Conservation (phyloP, 129 eudicot genomes). For the Heracleum sosnowskyi region DNA sequence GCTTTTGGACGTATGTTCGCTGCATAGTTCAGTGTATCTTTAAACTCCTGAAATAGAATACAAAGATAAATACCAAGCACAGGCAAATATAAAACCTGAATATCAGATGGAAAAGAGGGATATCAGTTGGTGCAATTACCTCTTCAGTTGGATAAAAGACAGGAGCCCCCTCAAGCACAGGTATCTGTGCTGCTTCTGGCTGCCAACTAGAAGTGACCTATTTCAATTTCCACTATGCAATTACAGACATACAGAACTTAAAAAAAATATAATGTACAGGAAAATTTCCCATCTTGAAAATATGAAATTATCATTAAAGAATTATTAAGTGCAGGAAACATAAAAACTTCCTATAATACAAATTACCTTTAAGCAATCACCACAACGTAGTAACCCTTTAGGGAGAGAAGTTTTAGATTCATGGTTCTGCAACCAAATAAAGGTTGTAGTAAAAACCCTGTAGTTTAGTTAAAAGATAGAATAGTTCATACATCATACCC, state of each 20-base stretch:
- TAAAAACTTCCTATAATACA: neutral
- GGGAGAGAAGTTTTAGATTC: constrained; percentile 43
- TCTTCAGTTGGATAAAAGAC: constrained; percentile 61
- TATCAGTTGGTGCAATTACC: constrained; percentile 21
- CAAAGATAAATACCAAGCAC: constrained; percentile 18
- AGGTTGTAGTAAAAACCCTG: neutral
- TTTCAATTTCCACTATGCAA: constrained; percentile 13
- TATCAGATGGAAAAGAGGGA: neutral
- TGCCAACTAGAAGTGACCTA: constrained; percentile 65
- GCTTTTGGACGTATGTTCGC: constrained; percentile 54
- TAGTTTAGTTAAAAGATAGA: neutral
- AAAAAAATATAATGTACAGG: neutral
- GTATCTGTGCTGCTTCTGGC: constrained; percentile 48
- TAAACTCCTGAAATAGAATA: constrained; percentile 53
- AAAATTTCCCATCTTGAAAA: neutral
- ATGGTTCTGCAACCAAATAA: constrained; percentile 28
- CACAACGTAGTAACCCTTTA: constrained; percentile 59
- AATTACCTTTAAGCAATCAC: constrained; percentile 52
- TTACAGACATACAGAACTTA: neutral
- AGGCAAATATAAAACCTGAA: constrained; percentile 11
- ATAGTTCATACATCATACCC: neutral
- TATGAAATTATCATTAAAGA: neutral
- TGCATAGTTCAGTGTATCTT: constrained; percentile 51
- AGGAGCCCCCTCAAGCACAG: constrained; percentile 35
- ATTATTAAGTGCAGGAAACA: neutral